A percentile compares a stretch with the other conserved stretches of the same genome.
These are phyloP conservation scores for Melampsora americana DNA, from an alignment of 1,284 basidiomycete genomes.

Conservation along the genomic window DNA sequence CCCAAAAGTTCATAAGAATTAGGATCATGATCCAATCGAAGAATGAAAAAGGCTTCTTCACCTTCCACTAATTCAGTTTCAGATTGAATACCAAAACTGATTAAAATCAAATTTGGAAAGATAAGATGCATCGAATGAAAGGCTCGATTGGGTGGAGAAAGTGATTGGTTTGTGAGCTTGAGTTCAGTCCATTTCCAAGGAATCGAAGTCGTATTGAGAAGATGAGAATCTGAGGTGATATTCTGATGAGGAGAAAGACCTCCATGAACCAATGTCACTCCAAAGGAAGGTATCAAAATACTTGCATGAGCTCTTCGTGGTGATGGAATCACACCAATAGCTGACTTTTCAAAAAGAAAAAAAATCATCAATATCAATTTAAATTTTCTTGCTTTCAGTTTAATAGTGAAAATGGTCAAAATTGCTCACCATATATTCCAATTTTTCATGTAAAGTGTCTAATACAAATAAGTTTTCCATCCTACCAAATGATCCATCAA, in stretches of 20 bases:
- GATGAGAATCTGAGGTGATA: not conserved
- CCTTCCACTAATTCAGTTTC: not conserved
- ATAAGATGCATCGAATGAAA: conserved; percentile 10
- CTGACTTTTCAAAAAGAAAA: not conserved
- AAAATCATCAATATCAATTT: not conserved
- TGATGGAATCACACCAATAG: not conserved
- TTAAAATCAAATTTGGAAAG: not conserved
- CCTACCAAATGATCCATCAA: not conserved
- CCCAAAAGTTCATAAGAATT: not conserved
- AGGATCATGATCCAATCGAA: not conserved
- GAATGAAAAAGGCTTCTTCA: conserved; percentile 4
- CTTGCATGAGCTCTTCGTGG: conserved; percentile 1
- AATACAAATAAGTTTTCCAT: not conserved
- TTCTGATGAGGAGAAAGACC: not conserved
- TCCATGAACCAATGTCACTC: not conserved
- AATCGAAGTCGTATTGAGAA: not conserved
- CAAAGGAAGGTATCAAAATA: not conserved
- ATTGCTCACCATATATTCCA: not conserved
- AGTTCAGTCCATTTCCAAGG: conserved; percentile 6
- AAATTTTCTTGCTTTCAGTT: not conserved
- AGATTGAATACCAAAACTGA: not conserved
- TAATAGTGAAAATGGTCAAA: not conserved
- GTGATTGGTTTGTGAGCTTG: not conserved
- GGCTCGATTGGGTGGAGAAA: not conserved
- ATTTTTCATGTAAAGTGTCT: conserved; percentile 1